A percentile compares a stretch with the other conserved stretches of the same genome.
These are phyloP conservation scores for Fusarium liriodendri DNA, from an alignment of 2,329 filamentous ascomycete species.

Conservation along the genomic window DNA sequence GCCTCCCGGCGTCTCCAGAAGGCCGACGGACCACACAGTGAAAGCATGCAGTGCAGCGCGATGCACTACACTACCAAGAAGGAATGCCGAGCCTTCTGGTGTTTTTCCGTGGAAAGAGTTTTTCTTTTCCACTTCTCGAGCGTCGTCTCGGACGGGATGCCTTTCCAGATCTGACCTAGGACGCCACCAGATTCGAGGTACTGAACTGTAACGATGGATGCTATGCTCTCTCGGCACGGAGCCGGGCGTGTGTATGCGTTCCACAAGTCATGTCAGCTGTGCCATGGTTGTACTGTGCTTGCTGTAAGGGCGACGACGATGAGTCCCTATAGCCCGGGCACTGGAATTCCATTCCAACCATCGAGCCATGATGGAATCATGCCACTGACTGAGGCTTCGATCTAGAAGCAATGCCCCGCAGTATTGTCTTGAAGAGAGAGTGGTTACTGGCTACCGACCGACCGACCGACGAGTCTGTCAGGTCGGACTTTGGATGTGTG, in stretches of 20 bases:
- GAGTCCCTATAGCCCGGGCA: slow-evolving; percentile 30
- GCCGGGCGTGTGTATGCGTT: slow-evolving; percentile 8
- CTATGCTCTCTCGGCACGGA: not conserved
- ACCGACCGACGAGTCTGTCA: not conserved
- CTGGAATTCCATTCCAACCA: slow-evolving; percentile 36
- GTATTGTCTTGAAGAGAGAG: slow-evolving; percentile 11
- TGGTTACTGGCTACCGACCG: slow-evolving; percentile 1
- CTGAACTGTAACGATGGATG: not conserved
- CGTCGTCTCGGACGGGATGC: slow-evolving; percentile 6
- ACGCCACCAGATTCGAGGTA: slow-evolving; percentile 23
- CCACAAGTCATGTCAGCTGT: slow-evolving; percentile 25
- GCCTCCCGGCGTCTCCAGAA: slow-evolving; percentile 35
- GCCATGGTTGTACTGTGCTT: slow-evolving; percentile 7
- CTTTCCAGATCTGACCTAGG: slow-evolving; percentile 26
- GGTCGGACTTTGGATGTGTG: not conserved
- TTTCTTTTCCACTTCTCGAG: slow-evolving; percentile 11
- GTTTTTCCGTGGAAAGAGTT: slow-evolving; percentile 18
- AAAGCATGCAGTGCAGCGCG: slow-evolving; percentile 19
- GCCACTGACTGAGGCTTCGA: slow-evolving; percentile 10
- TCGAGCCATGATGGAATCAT: slow-evolving; percentile 22
- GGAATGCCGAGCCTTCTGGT: slow-evolving; percentile 27
- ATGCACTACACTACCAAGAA: slow-evolving; percentile 19
- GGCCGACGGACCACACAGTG: slow-evolving; percentile 26
- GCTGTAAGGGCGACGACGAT: slow-evolving; percentile 5
- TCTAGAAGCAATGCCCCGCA: slow-evolving; percentile 20